Percentiles rank a stretch among this genome's conserved stretches.
These are phyloP conservation scores for Linnemannia elongata DNA, from an alignment of 192 early-diverging fungal genomes.

Conservation along the genomic window DNA sequence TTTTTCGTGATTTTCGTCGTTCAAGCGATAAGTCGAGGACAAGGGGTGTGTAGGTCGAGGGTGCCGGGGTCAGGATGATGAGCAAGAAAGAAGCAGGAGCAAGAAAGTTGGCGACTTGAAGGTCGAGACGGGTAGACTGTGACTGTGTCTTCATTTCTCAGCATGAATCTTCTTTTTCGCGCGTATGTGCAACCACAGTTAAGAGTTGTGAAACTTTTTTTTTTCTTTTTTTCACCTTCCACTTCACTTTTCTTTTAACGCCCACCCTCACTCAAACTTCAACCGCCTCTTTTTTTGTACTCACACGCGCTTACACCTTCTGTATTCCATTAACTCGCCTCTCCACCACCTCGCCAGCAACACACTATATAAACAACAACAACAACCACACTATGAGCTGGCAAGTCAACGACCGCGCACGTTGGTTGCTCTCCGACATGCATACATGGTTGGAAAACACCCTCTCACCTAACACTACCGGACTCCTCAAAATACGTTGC, in stretches of 20 bases:
- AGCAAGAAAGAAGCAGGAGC: background rate
- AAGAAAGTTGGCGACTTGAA: background rate
- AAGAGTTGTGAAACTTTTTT: background rate
- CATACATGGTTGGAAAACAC: background rate
- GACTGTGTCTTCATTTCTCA: background rate
- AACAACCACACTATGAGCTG: constrained; percentile 26
- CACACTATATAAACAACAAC: background rate
- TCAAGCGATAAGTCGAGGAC: background rate
- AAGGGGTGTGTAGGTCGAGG: background rate
- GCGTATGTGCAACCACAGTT: background rate
- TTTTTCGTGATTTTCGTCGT: background rate
- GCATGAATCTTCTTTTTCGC: background rate
- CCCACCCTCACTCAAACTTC: background rate
- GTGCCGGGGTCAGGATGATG: background rate
- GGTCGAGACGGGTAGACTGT: background rate
- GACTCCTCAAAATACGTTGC: background rate
- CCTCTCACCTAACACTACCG: background rate
- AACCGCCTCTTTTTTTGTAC: background rate
- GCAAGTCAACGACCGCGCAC: constrained; percentile 1
- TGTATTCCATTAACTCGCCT: too few relatives aligned
- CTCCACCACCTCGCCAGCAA: background rate
- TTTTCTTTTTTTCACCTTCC: background rate
- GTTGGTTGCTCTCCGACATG: background rate
- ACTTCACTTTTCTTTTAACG: background rate
- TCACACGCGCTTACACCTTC: background rate